Conservation (phyloP, 352 stramenopile species). For the Phytophthora tubulina region DNA sequence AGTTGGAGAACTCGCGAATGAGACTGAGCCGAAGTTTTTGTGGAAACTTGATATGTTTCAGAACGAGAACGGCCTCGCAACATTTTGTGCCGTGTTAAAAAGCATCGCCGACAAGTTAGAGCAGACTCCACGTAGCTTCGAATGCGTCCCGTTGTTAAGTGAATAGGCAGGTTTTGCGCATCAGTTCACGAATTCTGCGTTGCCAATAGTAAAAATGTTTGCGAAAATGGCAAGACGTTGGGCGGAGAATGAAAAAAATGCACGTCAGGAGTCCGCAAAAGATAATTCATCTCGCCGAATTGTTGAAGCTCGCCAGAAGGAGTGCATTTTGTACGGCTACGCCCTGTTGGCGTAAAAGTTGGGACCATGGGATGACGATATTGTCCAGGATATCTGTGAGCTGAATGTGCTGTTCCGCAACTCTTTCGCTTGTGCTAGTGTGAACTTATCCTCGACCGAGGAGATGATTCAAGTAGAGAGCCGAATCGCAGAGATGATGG, state of each 20-base stretch:
- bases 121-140: slow-evolving; percentile 43
- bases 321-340: slow-evolving; percentile 58
- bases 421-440: slow-evolving; percentile 37
- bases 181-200: slow-evolving; percentile 41
- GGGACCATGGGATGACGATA: slow-evolving; percentile 19
- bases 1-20: slow-evolving; percentile 50
- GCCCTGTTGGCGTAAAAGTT: slow-evolving; percentile 49
- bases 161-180: slow-evolving; percentile 41
- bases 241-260: slow-evolving; percentile 29
- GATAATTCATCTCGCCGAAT: slow-evolving; percentile 1
- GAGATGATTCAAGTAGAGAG: slow-evolving; percentile 33
- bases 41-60: slow-evolving; percentile 60
- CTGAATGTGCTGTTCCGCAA: slow-evolving; percentile 60
- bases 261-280: slow-evolving; percentile 2
- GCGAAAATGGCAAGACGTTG: slow-evolving; percentile 38
- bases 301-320: slow-evolving; percentile 31
- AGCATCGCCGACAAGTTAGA: slow-evolving; percentile 33
- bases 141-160: slow-evolving; percentile 47
- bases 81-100: slow-evolving; percentile 37
- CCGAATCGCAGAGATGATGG: slow-evolving; percentile 51
- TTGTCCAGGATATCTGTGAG: slow-evolving; percentile 48
- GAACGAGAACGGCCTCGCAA: background rate
- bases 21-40: slow-evolving; percentile 19
- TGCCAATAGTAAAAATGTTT: slow-evolving; percentile 31
- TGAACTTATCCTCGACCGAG: slow-evolving; percentile 30